Evolutionary conservation across 2,329 filamentous ascomycete species (phyloP), one percentile per base, ranked within the genome.

Genomic region (Cladosporium halotolerans): DNA sequence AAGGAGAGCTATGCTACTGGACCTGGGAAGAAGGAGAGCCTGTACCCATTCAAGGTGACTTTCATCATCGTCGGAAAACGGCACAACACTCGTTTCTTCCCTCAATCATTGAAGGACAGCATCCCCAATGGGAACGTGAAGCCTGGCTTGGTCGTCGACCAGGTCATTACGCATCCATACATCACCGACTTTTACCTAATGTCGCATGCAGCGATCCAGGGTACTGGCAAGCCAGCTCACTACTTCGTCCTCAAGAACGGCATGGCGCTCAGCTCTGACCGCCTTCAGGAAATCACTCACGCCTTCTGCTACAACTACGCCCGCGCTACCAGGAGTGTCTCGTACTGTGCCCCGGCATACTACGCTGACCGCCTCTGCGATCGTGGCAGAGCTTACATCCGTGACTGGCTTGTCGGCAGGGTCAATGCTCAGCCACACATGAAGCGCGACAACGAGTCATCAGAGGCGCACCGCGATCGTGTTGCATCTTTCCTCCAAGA

Each of bases 141-240:
- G 11, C 57, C 57, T 0, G 61, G 61, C 16, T 33, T 46, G 3
- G 52, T 61, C 0, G 55, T 63, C 2, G 57, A 63, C 36, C 7
- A 13, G 9, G 50, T 39, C 16, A 55, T 62, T 46, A 57, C 55
- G 2, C 28, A 44, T 4, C 54, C 57, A 1, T 31, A 31, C 23
- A 45, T 31, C 51, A 49, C 48, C 10, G 60, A 63, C 49, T 62
- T 62, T 54, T 61, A 43, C 40, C 55, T 62, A 1, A 58, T 60
- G 23, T 57, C 60, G 9, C 61, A 63, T 47, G 34, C 42, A 16
- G 42, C 49, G 1, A 9, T 93, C 4, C 81, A 91, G 66, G 89
- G 88, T 0, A 95, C 89, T 0, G 87, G 88, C 0, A 80, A 86
- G 0, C 86, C 89, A 0, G 86, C 86, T 0, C 89, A 93, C 64